Conservation (phyloP, 1,284 basidiomycete genomes). For the Afroboletus lepidellus region DNA sequence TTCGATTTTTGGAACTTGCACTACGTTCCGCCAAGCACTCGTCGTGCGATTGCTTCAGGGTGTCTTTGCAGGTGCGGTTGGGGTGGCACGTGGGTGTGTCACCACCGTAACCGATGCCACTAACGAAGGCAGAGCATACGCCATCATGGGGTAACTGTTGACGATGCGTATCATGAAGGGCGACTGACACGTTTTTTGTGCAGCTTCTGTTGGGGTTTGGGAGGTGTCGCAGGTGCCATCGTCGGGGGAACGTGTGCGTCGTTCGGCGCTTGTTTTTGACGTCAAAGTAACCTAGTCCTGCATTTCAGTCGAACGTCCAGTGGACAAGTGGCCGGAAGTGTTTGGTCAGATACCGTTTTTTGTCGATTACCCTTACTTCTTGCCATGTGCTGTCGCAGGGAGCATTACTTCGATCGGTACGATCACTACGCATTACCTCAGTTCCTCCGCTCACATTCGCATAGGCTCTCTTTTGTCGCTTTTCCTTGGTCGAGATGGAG, state of each 20-base stretch:
- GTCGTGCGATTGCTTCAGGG: conserved; percentile 90
- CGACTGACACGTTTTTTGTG: conserved; percentile 4
- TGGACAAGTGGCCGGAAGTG: conserved; percentile 76
- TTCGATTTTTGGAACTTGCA: conserved; percentile 84
- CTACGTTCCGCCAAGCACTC: conserved; percentile 80
- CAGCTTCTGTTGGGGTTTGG: conserved; percentile 93
- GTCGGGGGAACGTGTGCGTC: conserved; percentile 80
- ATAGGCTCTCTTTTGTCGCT: conserved; percentile 81
- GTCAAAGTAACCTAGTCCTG: conserved; percentile 1
- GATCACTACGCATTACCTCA: conserved; percentile 15
- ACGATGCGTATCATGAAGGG: background rate
- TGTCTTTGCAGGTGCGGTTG: conserved; percentile 92
- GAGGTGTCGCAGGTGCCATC: conserved; percentile 87
- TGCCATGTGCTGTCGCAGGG: conserved; percentile 84
- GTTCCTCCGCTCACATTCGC: conserved; percentile 2
- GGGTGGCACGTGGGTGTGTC: conserved; percentile 88
- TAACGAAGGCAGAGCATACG: conserved; percentile 93
- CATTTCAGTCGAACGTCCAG: conserved; percentile 75
- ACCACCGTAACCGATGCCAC: conserved; percentile 85
- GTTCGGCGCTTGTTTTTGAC: conserved; percentile 4
- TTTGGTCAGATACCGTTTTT: conserved; percentile 73
- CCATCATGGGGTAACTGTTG: conserved; percentile 73
- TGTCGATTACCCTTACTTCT: conserved; percentile 83
- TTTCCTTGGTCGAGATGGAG: conserved; percentile 90
- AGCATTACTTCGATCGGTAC: conserved; percentile 70